Conservation (phyloP, 106 monocot genomes). For the Iris macrosiphon region DNA sequence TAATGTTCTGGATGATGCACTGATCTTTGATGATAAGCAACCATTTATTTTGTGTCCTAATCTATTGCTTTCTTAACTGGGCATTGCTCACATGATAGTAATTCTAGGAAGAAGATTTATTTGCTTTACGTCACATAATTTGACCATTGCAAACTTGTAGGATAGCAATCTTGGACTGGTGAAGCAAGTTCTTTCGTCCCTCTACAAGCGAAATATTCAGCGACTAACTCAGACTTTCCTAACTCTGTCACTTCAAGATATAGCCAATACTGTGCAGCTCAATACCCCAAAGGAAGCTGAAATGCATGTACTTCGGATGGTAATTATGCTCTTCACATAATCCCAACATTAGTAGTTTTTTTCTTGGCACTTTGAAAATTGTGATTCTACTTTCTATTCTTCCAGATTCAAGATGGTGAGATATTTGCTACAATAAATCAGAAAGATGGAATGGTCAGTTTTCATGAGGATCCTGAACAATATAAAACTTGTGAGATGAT, state of each 20-base stretch:
- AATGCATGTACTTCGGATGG: constrained; percentile 95
- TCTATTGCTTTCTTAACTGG: too few species aligned
- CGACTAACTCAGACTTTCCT: constrained; percentile 93
- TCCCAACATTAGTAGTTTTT: too few species aligned
- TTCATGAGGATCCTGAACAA: constrained; percentile 97
- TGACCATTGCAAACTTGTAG: constrained; percentile 27
- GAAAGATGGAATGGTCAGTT: constrained; percentile 99
- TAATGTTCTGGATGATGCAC: too few species aligned
- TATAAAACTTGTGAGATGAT: constrained; percentile 90
- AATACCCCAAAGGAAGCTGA: constrained; percentile 84
- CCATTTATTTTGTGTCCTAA: too few species aligned
- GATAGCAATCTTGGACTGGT: constrained; percentile 92
- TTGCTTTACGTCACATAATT: constrained; percentile 5
- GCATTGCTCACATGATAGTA: too few species aligned
- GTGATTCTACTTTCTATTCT: neutral
- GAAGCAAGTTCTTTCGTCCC: constrained; percentile 86
- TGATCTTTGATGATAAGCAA: too few species aligned
- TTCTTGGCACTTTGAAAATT: too few species aligned
- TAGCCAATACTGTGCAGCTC: constrained; percentile 77
- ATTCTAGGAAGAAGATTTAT: too few species aligned
- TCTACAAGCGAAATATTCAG: constrained; percentile 95
- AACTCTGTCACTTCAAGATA: constrained; percentile 95
- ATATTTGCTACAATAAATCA: constrained; percentile 97
- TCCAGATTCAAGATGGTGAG: constrained; percentile 96
- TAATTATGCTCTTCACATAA: constrained; percentile 18